These are phyloP conservation scores for Xylaria telfairii DNA, from an alignment of 495 filamentous ascomycete genomes.

Conservation along the genomic window DNA sequence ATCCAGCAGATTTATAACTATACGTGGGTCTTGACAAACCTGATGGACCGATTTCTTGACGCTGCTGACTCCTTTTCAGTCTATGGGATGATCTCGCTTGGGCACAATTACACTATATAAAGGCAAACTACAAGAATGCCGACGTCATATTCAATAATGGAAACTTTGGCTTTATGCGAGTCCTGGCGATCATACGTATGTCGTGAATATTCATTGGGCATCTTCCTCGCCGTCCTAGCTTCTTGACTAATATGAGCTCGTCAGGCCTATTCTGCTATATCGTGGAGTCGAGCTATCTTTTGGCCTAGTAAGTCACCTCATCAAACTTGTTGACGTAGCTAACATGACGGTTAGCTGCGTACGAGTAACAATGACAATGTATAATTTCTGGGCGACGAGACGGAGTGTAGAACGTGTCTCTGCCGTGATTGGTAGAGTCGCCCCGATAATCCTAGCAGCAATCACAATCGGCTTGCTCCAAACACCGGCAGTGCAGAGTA, in stretches of 20 bases:
- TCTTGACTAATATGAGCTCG: not conserved
- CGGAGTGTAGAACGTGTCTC: constrained; percentile 2
- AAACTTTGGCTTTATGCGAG: constrained; percentile 30
- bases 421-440: not conserved
- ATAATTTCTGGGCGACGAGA: not conserved
- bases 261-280: constrained; percentile 24
- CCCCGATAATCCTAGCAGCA: constrained; percentile 8
- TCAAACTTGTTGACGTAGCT: not conserved
- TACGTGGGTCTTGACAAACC: constrained; percentile 11
- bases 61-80: constrained; percentile 9
- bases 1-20: constrained; percentile 31
- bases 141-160: constrained; percentile 31
- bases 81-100: constrained; percentile 27
- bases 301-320: constrained; percentile 18
- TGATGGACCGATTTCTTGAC: not conserved
- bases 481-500: constrained; percentile 21
- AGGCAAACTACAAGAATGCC: constrained; percentile 29
- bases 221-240: not conserved
- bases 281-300: constrained; percentile 24
- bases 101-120: constrained; percentile 27
- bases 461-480: constrained; percentile 24
- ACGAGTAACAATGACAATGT: constrained; percentile 13
- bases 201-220: not conserved
- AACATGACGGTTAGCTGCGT: constrained; percentile 13
- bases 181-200: constrained; percentile 28